Percentiles rank a stretch among this genome's conserved stretches.
Evolutionary conservation across 306 rosid species (phyloP).

Genomic region (Inga laurina): DNA sequence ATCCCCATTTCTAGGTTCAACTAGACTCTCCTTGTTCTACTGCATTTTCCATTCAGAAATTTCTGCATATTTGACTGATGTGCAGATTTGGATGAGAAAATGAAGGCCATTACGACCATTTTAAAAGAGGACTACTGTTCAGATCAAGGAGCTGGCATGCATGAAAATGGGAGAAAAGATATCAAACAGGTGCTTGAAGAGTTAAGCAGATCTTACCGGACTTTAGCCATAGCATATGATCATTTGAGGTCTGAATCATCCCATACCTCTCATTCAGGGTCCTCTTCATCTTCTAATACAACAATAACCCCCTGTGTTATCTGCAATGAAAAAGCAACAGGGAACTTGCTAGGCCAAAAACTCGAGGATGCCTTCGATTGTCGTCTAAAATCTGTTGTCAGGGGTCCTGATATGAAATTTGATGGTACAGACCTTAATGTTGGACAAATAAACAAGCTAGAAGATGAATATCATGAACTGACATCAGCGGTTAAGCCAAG

Average conservation of each 20-base stretch:
- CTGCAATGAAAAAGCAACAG: conserved; percentile 29
- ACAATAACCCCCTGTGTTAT: conserved; percentile 18
- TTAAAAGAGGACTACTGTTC: conserved; percentile 35
- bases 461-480: conserved; percentile 29
- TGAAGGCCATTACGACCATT: conserved; percentile 36
- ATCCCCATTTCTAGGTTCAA: neutral
- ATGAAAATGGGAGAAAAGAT: conserved; percentile 37
- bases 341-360: conserved; percentile 26
- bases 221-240: conserved; percentile 36
- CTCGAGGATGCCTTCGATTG: neutral
- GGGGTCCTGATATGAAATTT: conserved; percentile 13
- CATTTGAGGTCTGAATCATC: conserved; percentile 41
- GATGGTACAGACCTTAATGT: conserved; percentile 8
- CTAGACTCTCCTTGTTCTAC: conserved; percentile 5
- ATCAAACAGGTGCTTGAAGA: conserved; percentile 41
- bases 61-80: conserved; percentile 1
- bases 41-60: conserved; percentile 30
- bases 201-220: conserved; percentile 45
- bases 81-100: conserved; percentile 47
- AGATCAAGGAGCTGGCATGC: conserved; percentile 18
- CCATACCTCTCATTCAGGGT: conserved; percentile 20
- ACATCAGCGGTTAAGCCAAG: conserved; percentile 25
- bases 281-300: conserved; percentile 31
- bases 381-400: neutral
- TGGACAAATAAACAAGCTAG: conserved; percentile 27